Evolutionary conservation across 352 stramenopile genomes (phyloP).

Genomic region (Globisporangium middletonii): DNA sequence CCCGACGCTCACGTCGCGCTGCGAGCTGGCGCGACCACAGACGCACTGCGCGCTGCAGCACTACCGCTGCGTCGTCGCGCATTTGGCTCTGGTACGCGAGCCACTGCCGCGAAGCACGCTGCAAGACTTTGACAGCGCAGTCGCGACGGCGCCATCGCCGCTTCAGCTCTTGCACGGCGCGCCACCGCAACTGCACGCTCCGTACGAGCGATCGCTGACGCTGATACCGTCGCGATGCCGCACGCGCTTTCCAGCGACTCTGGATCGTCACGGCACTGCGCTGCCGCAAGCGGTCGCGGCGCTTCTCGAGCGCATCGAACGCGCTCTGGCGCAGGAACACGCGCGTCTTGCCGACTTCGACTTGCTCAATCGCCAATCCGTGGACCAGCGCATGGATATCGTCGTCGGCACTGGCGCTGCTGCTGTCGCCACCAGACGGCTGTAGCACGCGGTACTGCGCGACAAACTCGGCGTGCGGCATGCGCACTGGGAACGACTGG

Average conservation of each 20-base stretch:
- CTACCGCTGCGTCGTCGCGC: conserved; percentile 19
- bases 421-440: not conserved
- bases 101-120: conserved; percentile 31
- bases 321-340: conserved; percentile 62
- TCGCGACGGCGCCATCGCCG: conserved; percentile 23
- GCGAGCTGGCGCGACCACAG: conserved; percentile 17
- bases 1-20: not conserved
- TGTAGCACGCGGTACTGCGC: conserved; percentile 39
- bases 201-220: conserved; percentile 26
- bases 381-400: not conserved
- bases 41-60: conserved; percentile 28
- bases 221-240: conserved; percentile 24
- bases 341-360: conserved; percentile 60
- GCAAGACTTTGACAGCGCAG: conserved; percentile 26
- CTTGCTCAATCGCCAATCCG: conserved; percentile 20
- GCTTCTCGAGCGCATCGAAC: conserved; percentile 60
- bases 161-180: conserved; percentile 43
- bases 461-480: conserved; percentile 62
- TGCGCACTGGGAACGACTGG: conserved; percentile 77
- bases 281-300: conserved; percentile 27
- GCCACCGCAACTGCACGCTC: conserved; percentile 54
- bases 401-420: not conserved
- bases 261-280: conserved; percentile 35
- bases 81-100: conserved; percentile 11
- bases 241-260: conserved; percentile 34